Conservation (phyloP, 2,329 filamentous ascomycete species). For the Orbilia javanica region DNA sequence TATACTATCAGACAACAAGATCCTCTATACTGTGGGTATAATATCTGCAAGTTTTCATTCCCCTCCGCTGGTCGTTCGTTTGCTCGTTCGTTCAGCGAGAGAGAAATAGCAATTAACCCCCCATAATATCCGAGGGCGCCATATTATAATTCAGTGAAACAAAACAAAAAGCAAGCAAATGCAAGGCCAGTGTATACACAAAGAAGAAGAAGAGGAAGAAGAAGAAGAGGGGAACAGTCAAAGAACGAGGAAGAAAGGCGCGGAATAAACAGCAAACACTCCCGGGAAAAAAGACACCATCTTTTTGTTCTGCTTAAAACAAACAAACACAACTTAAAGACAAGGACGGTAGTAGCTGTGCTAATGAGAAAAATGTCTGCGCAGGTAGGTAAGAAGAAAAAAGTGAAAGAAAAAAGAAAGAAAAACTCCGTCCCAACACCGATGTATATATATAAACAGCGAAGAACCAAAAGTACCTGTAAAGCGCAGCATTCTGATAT, state of each 20-base stretch:
- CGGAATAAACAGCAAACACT: background rate
- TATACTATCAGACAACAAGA: background rate
- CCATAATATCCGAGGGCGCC: background rate
- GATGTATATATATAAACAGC: conserved; percentile 39
- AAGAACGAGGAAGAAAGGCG: background rate
- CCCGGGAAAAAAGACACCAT: background rate
- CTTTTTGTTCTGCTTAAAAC: conserved; percentile 7
- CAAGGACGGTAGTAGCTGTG: background rate
- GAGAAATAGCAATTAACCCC: background rate
- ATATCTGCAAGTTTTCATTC: background rate
- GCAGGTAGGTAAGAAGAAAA: background rate
- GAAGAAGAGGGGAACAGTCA: background rate
- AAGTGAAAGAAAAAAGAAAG: background rate
- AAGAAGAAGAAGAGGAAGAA: background rate
- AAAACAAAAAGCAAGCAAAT: background rate
- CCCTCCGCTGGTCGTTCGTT: background rate
- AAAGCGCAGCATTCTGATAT: conserved; percentile 36
- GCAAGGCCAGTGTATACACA: conserved; percentile 12
- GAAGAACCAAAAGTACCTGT: conserved; percentile 37
- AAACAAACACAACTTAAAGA: background rate
- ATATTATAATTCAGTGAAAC: background rate
- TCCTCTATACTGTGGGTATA: conserved; percentile 4
- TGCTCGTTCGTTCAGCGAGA: background rate
- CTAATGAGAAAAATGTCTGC: conserved; percentile 2
- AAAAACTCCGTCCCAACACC: conserved; percentile 58